Evolutionary conservation across 495 filamentous ascomycete genomes (phyloP).

Genomic region (Xylaria palmicola): DNA sequence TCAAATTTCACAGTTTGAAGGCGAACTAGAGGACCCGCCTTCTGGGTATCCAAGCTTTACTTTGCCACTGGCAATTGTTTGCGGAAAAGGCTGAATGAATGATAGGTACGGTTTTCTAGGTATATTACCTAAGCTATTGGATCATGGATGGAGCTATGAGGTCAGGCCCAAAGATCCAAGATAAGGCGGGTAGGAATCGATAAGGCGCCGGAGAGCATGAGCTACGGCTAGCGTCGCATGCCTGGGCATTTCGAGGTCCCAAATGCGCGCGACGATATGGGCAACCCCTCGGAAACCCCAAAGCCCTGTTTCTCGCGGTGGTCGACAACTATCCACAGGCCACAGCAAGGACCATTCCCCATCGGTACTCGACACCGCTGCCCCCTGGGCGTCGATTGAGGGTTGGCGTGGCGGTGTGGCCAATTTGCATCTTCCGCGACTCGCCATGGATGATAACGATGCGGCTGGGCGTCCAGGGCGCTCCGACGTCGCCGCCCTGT

Average conservation of each 20-base stretch:
- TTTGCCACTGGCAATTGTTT: too few species aligned
- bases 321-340: background rate
- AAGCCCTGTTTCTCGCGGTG: background rate
- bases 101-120: background rate
- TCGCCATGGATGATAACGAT: constrained; percentile 32
- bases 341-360: background rate
- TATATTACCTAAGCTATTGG: too few species aligned
- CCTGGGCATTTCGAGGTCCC: background rate
- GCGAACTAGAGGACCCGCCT: too few species aligned
- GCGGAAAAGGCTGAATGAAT: too few species aligned
- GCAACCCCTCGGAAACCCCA: background rate
- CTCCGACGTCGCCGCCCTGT: constrained; percentile 41
- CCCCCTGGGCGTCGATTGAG: constrained; percentile 3
- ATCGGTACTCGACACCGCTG: background rate
- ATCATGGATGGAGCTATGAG: constrained; percentile 3
- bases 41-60: too few species aligned
- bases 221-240: constrained; percentile 4
- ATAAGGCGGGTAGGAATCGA: background rate
- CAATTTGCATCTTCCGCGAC: background rate
- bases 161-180: background rate
- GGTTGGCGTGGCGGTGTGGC: background rate
- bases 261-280: constrained; percentile 1
- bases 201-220: background rate
- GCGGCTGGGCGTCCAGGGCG: constrained; percentile 25
- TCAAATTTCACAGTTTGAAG: too few species aligned